Percentiles rank a stretch among this genome's conserved stretches.
Evolutionary conservation across 352 stramenopile genomes (phyloP).

Genomic region (Globisporangium nagaii): DNA sequence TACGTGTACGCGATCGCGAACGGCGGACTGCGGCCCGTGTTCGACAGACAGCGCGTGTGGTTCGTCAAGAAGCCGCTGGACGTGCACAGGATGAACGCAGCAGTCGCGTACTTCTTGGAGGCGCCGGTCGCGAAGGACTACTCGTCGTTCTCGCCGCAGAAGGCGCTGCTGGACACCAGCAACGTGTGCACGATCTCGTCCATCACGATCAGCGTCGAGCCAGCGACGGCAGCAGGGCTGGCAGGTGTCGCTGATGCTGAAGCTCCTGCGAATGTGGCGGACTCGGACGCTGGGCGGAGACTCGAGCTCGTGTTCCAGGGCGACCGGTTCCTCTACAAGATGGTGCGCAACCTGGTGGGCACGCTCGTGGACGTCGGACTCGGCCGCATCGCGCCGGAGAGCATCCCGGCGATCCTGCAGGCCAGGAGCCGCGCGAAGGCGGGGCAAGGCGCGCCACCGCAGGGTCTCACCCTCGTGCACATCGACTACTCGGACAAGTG

Average conservation of each 20-base stretch:
- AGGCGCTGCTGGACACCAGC: constrained; percentile 13
- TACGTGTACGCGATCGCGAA: constrained; percentile 63
- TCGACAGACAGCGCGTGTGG: constrained; percentile 50
- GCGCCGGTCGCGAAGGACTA: constrained; percentile 46
- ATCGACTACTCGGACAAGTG: constrained; percentile 14
- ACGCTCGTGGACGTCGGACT: constrained; percentile 74
- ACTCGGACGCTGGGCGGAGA: constrained; percentile 19
- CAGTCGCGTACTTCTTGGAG: constrained; percentile 23
- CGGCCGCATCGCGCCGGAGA: constrained; percentile 28
- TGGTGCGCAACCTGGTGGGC: constrained; percentile 80
- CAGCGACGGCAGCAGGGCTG: background rate
- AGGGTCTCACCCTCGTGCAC: constrained; percentile 48
- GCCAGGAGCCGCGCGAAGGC: constrained; percentile 46
- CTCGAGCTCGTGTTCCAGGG: constrained; percentile 57
- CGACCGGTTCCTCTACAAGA: constrained; percentile 81
- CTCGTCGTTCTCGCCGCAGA: constrained; percentile 59
- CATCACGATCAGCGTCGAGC: constrained; percentile 21
- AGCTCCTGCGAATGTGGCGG: constrained; percentile 12
- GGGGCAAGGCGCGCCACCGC: constrained; percentile 59
- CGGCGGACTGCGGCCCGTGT: constrained; percentile 43
- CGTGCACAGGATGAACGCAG: constrained; percentile 41
- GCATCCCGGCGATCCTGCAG: constrained; percentile 40
- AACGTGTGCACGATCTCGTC: constrained; percentile 46
- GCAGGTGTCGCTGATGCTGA: constrained; percentile 8
- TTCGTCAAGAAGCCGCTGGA: constrained; percentile 53